Base-by-base conservation (phyloP, 2,329 filamentous ascomycete genomes). In the Ascochyta rabiei region DNA sequence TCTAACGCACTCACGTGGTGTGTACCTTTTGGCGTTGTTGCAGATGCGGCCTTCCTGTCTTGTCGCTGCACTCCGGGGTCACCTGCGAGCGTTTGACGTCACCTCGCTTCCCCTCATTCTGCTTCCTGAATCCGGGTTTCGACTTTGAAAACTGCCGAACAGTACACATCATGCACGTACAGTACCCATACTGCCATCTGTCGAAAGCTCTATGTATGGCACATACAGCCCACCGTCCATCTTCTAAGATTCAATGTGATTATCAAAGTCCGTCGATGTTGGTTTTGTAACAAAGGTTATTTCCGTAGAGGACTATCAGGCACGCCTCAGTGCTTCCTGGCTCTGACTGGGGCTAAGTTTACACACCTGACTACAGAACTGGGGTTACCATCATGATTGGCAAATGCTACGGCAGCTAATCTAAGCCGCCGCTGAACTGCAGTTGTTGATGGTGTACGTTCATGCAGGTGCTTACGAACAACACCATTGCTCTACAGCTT, bases 91-190 rank as follows among this genome's bases (percentile, higher is more conserved):
- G 5, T 23, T 31, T 13, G 47, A 52, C 50, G 50, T 51, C 50
- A 58, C 37, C 37, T 45, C 28, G 31, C 39, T 58, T 55, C 56
- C 56, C 56, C 56, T 43, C 47, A 46, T 45, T 49, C 10, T 44
- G 30, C 31, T 18, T 39, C 16, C 15, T 37, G 24, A 37, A 19
- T 34, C 38, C 35, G 9, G 23, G 26, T 16, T 10, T 40, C 21
- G 34, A 18, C 4, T 23, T 10, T 37, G n/a, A 16, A 30, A 4
- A 21, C 7, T 18, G 21, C 21, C 10, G 34, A 18, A 10, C 9
- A 26, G 7, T 33, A 18, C 16, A 26, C 12, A 34, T n/a, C 6
- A 9, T 26, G 21, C 33, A 28, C 12, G 34, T 10, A 13, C 3
- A 41, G 21, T 23, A 13, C 8, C 5, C 31, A 4, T n/a, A n/a